Evolutionary conservation across 75 land plant species (phyloP), one percentile per base, ranked within the genome.

Genomic region (Adiantum capillusveneris): DNA sequence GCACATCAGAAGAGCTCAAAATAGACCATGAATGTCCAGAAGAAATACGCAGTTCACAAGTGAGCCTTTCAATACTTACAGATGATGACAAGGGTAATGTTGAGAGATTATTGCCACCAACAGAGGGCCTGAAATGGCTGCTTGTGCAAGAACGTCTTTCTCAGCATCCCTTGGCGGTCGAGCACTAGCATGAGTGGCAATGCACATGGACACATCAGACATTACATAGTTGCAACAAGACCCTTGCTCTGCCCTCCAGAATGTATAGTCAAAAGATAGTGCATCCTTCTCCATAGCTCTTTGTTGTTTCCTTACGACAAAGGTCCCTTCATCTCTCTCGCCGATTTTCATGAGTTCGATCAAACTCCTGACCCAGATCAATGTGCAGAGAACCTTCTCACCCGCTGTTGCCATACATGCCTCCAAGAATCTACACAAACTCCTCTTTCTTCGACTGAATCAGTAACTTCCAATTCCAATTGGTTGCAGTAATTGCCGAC

Each of bases 101-200:
- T 75, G 73, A 41, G 73, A 45, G 39, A 75, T 56, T 16, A 67
- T 75, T n/a, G 77, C 77, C 34, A 65, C 67, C 20, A 75, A 26
- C n/a, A 75, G 73, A 25, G 77, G 73, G n/a, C 77, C 77, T 26
- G 67, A 73, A 68, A 75, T 63, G 1, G 67, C 73, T 34, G 73
- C 31, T 19, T 45, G 34, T 7, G 62, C 56, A 11, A 75, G 45
- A 6, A 63, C 36, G 3, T 75, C 45, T 27, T 62, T 29, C 21
- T 75, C 77, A 1, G 66, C 44, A 17, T 18, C 30, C 19, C 44
- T 58, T 16, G 69, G 39, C 22, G 77, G 73, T 26, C 57, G 68
- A 37, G 77, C 67, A n/a, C n/a, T n/a, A 31, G 55, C 36, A 59
- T 63, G 66, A 45, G 77, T 75, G 29, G 73, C 73, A 63, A 75